Percentiles rank a stretch among this genome's conserved stretches.
Conservation (phyloP, 129 eudicot genomes). For the Flaveria robusta region DNA sequence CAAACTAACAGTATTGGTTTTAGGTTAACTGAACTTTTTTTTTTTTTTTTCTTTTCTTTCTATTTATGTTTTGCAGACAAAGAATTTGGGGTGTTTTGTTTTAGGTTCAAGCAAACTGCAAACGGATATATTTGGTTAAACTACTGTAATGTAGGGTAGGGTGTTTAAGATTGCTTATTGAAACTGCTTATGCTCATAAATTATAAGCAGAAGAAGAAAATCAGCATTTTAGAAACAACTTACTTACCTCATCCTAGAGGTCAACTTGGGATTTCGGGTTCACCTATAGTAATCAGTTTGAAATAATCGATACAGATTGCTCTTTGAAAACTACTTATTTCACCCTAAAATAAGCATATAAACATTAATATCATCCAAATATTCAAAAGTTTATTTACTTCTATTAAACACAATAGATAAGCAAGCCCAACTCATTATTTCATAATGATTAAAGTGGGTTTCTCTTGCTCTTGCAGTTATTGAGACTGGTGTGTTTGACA, state of each 20-base stretch:
- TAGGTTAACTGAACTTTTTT: background rate
- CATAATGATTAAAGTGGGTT: background rate
- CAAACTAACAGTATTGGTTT: background rate
- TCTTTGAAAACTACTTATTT: background rate
- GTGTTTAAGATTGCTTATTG: background rate
- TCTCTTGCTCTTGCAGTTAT: slow-evolving; percentile 50
- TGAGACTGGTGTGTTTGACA: slow-evolving; percentile 77
- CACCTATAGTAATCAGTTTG: background rate
- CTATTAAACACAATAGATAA: background rate
- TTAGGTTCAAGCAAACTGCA: background rate
- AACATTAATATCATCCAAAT: background rate
- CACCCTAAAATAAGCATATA: background rate
- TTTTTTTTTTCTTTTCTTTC: background rate
- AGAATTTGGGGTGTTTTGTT: background rate
- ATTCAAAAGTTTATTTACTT: background rate
- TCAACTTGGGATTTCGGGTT: background rate
- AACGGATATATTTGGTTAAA: background rate
- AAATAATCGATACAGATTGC: too few relatives aligned
- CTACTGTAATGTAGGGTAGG: background rate
- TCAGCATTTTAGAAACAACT: background rate
- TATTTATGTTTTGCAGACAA: background rate
- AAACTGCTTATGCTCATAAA: background rate
- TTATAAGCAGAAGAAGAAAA: background rate
- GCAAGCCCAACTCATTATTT: background rate
- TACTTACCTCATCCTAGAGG: background rate